Percentiles rank a stretch among this genome's conserved stretches.
phyloP scores from a whole-genome alignment of 768 basidiomycete genomes.

The Heimioporus sp. region DNA sequence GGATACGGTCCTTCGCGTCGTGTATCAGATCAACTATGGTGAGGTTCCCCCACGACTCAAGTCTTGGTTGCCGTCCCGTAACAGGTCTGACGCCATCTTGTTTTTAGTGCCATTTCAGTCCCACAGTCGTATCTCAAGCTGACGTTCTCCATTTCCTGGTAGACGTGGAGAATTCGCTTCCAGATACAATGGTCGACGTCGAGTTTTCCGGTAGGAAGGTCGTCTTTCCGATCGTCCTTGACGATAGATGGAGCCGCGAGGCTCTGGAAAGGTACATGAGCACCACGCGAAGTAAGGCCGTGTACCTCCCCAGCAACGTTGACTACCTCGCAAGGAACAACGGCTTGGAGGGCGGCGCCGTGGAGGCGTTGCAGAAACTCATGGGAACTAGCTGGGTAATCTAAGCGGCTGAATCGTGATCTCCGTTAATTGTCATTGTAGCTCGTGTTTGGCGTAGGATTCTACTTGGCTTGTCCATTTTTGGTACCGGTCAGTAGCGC shows the following conservation, averaged over 20 bases:
- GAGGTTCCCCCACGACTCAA: background rate
- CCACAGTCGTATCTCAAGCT: slow-evolving; percentile 38
- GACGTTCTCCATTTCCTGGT: slow-evolving; percentile 43
- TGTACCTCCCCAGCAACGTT: slow-evolving; percentile 67
- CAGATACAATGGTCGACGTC: slow-evolving; percentile 38
- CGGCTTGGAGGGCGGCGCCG: slow-evolving; percentile 43
- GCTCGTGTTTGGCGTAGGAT: slow-evolving; percentile 63
- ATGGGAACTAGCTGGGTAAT: slow-evolving; percentile 50
- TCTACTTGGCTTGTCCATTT: slow-evolving; percentile 65
- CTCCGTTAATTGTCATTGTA: slow-evolving; percentile 24
- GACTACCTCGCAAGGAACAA: slow-evolving; percentile 66
- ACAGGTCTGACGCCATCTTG: background rate
- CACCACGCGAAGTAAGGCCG: slow-evolving; percentile 52
- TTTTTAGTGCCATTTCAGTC: slow-evolving; percentile 51
- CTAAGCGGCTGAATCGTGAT: background rate
- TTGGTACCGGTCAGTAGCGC: slow-evolving; percentile 45
- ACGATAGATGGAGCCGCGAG: slow-evolving; percentile 56
- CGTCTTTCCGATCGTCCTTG: slow-evolving; percentile 59
- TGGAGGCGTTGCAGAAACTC: slow-evolving; percentile 46
- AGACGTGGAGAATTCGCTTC: slow-evolving; percentile 37
- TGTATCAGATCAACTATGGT: slow-evolving; percentile 64
- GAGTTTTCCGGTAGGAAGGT: slow-evolving; percentile 51
- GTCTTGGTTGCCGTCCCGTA: background rate
- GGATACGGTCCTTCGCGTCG: slow-evolving; percentile 43
- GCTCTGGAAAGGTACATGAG: slow-evolving; percentile 58